Percentiles rank a stretch among this genome's conserved stretches.
These are phyloP conservation scores for Mariannaea sp. DNA, from an alignment of 2,329 filamentous ascomycete genomes.

Conservation along the genomic window DNA sequence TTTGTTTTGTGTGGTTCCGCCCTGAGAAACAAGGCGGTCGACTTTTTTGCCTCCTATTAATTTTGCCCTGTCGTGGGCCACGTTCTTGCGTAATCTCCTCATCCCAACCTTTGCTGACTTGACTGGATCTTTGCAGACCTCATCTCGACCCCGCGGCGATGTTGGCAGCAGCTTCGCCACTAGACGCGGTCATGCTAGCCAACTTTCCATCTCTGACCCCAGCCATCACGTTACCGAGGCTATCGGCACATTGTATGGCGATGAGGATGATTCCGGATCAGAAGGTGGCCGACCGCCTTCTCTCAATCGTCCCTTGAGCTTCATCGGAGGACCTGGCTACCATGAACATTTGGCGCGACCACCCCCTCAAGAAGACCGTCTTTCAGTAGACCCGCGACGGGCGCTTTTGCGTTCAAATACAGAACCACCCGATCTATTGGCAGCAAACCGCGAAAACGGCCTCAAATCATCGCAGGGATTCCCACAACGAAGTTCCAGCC, in stretches of 20 bases:
- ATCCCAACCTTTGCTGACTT: constrained; percentile 33
- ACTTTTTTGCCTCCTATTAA: neutral
- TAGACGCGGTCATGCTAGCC: constrained; percentile 62
- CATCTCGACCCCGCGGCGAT: constrained; percentile 60
- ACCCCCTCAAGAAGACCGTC: constrained; percentile 39
- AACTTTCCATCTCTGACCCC: constrained; percentile 78
- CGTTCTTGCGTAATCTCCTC: constrained; percentile 12
- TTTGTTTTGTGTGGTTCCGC: constrained; percentile 6
- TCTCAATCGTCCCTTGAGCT: constrained; percentile 58
- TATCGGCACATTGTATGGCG: constrained; percentile 88
- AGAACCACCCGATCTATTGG: constrained; percentile 44
- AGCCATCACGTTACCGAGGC: constrained; percentile 94
- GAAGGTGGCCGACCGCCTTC: constrained; percentile 59
- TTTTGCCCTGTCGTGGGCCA: neutral
- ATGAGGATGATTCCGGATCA: constrained; percentile 67
- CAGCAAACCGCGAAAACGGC: constrained; percentile 42
- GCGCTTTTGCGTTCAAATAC: constrained; percentile 52
- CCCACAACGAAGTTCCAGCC: constrained; percentile 46
- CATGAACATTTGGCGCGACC: constrained; percentile 54
- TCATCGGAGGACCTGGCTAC: constrained; percentile 62
- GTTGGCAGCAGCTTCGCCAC: constrained; percentile 61
- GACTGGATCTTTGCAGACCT: constrained; percentile 53
- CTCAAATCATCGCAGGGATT: constrained; percentile 52
- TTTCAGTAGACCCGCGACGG: constrained; percentile 46
- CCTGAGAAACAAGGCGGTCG: neutral